phyloP scores from a whole-genome alignment of 2,329 filamentous ascomycete species.

The Coleophoma eucalyptorum region DNA sequence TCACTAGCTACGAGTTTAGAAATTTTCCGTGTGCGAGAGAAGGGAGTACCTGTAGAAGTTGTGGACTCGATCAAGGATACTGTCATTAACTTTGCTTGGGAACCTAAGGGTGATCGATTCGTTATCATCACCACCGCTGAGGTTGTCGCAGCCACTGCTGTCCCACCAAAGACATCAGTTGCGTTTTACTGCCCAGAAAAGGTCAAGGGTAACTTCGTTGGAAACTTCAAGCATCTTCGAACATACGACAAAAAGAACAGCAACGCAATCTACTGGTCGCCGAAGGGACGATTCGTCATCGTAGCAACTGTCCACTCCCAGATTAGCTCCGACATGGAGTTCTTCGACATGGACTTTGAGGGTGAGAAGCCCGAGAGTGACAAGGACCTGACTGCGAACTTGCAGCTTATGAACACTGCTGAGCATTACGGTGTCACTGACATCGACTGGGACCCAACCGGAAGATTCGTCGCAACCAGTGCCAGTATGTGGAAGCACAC shows the following conservation, averaged over 20 bases:
- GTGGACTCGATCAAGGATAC: constrained; percentile 98
- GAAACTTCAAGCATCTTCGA: constrained; percentile 94
- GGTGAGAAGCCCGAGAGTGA: constrained; percentile 91
- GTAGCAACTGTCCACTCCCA: constrained; percentile 90
- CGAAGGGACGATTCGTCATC: constrained; percentile 90
- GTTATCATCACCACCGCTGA: constrained; percentile 95
- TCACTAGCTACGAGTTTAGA: constrained; percentile 94
- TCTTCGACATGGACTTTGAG: constrained; percentile 97
- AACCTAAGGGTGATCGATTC: constrained; percentile 96
- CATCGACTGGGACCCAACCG: constrained; percentile 96
- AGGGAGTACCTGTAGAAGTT: constrained; percentile 96
- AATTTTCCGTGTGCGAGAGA: constrained; percentile 96
- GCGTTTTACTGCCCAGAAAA: constrained; percentile 98
- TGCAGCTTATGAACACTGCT: constrained; percentile 88
- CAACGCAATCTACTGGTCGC: constrained; percentile 99
- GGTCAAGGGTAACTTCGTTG: constrained; percentile 72
- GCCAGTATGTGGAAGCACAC: constrained; percentile 94
- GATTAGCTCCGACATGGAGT: constrained; percentile 93
- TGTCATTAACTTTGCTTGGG: constrained; percentile 99
- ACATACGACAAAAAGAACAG: constrained; percentile 99
- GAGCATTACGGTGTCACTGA: constrained; percentile 98
- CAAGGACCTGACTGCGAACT: constrained; percentile 90
- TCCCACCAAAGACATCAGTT: constrained; percentile 89
- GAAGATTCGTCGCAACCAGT: constrained; percentile 89
- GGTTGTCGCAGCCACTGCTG: constrained; percentile 70